These are phyloP conservation scores for Sarocladium oryzae DNA, from an alignment of 2,329 filamentous ascomycete genomes.

Conservation along the genomic window DNA sequence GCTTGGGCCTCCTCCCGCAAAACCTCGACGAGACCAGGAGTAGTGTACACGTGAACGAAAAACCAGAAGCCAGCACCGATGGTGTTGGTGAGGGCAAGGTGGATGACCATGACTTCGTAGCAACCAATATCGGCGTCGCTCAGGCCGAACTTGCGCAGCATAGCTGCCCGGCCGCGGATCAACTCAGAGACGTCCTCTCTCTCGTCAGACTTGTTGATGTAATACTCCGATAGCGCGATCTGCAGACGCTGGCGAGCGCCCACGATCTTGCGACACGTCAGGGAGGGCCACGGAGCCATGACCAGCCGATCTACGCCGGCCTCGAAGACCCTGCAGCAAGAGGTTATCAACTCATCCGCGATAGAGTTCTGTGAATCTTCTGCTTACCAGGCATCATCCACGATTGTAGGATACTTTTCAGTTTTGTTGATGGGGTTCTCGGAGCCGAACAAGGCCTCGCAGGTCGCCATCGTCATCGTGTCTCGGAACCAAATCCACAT, in stretches of 20 bases:
- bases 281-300: constrained; percentile 19
- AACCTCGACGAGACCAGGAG: constrained; percentile 17
- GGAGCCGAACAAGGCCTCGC: constrained; percentile 33
- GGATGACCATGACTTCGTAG: constrained; percentile 25
- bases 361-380: not conserved
- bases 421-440: constrained; percentile 28
- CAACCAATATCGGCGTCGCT: constrained; percentile 19
- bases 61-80: constrained; percentile 31
- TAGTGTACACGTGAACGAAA: constrained; percentile 23
- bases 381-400: constrained; percentile 32
- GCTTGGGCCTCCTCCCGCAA: constrained; percentile 25
- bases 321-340: constrained; percentile 21
- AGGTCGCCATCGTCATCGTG: constrained; percentile 30
- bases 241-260: constrained; percentile 17
- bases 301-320: constrained; percentile 21
- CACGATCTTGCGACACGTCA: constrained; percentile 19
- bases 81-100: constrained; percentile 28
- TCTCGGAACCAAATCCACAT: constrained; percentile 32
- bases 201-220: constrained; percentile 19
- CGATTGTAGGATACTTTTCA: constrained; percentile 21
- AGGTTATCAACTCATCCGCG: not conserved
- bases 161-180: constrained; percentile 20
- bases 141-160: constrained; percentile 24
- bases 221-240: constrained; percentile 23
- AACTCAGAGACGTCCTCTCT: constrained; percentile 21